phyloP scores from a whole-genome alignment of 2,329 filamentous ascomycete species.

The Fusarium sp. region DNA sequence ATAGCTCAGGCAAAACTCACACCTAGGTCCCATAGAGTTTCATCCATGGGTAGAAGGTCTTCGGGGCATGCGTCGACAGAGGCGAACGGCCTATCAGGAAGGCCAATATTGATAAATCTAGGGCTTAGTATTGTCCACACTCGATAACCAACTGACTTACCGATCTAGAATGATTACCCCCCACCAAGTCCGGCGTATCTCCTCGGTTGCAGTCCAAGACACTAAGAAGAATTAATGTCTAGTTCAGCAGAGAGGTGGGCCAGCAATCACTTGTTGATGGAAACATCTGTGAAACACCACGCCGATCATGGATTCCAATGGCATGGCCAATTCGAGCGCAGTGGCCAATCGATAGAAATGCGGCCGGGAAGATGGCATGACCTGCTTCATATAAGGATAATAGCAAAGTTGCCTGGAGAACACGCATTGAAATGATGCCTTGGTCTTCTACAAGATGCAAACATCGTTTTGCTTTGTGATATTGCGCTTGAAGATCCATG shows the following conservation, averaged over 20 bases:
- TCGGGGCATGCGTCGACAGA: slow-evolving; percentile 9
- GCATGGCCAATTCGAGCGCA: slow-evolving; percentile 11
- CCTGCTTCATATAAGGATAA: slow-evolving; percentile 2
- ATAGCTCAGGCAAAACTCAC: background rate
- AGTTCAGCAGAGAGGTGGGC: background rate
- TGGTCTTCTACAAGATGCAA: background rate
- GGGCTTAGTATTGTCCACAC: background rate
- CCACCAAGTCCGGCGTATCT: slow-evolving; percentile 17
- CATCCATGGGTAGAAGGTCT: slow-evolving; percentile 17
- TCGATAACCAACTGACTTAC: background rate
- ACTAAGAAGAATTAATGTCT: background rate
- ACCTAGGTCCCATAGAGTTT: slow-evolving; percentile 4
- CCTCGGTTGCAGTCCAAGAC: slow-evolving; percentile 18
- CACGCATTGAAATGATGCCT: slow-evolving; percentile 3
- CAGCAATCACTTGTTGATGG: background rate
- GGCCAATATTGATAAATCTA: slow-evolving; percentile 12
- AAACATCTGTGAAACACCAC: slow-evolving; percentile 7
- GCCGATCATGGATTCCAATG: slow-evolving; percentile 10
- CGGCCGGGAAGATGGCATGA: slow-evolving; percentile 12
- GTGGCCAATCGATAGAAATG: slow-evolving; percentile 3
- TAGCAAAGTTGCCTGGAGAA: slow-evolving; percentile 1
- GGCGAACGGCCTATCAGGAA: slow-evolving; percentile 4
- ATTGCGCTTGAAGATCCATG: background rate
- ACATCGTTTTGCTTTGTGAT: slow-evolving; percentile 1
- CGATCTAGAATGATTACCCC: slow-evolving; percentile 10